A percentile compares a stretch with the other conserved stretches of the same genome.
Evolutionary conservation across 1,284 basidiomycete genomes (phyloP).

Genomic region (Apiotrichum laibachii): DNA sequence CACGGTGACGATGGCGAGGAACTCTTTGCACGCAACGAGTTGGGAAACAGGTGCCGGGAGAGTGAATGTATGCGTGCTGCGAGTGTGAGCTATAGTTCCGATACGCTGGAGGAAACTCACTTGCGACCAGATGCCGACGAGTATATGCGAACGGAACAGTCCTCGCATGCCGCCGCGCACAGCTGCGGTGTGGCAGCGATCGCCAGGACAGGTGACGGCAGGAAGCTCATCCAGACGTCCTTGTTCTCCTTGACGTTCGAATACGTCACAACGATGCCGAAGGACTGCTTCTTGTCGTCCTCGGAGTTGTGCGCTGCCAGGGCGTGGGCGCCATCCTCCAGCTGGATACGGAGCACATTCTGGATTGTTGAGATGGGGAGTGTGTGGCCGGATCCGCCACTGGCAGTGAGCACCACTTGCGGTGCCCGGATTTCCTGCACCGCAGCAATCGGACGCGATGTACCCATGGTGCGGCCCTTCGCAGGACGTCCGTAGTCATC

Average conservation of each 20-base stretch:
- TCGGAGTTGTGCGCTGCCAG: conserved; percentile 69
- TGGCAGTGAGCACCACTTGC: conserved; percentile 1
- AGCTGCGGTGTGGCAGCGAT: conserved; percentile 65
- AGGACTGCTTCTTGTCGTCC: conserved; percentile 30
- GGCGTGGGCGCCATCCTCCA: conserved; percentile 33
- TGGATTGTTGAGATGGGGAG: conserved; percentile 33
- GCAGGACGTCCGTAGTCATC: conserved; percentile 16
- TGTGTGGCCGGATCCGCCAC: not conserved
- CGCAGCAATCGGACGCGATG: conserved; percentile 16
- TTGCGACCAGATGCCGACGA: conserved; percentile 76
- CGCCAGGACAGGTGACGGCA: conserved; percentile 66
- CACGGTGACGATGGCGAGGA: conserved; percentile 69
- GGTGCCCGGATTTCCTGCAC: conserved; percentile 39
- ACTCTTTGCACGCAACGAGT: conserved; percentile 63
- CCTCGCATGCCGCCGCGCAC: conserved; percentile 71
- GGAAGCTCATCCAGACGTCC: conserved; percentile 83
- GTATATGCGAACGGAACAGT: conserved; percentile 66
- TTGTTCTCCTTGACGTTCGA: conserved; percentile 58
- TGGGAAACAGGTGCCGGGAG: conserved; percentile 70
- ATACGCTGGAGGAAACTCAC: conserved; percentile 51
- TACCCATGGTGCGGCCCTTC: conserved; percentile 31
- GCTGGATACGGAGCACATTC: conserved; percentile 28
- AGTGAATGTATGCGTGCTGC: conserved; percentile 63
- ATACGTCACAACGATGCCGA: conserved; percentile 52
- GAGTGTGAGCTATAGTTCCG: conserved; percentile 11